Evolutionary conservation across 129 eudicot species (phyloP).

Genomic region (Flaveria bidentis): DNA sequence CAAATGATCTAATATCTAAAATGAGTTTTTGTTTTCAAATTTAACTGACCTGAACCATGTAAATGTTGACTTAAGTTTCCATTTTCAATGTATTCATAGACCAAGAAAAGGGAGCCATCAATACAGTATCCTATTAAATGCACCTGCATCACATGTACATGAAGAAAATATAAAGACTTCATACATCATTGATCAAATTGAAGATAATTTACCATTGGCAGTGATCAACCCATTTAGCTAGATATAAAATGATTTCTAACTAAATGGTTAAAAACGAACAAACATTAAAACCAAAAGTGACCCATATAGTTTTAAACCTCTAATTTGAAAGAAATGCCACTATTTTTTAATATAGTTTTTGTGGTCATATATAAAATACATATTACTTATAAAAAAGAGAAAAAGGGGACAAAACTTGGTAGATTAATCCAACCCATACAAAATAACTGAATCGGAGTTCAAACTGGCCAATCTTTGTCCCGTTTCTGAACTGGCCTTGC

Average conservation of each 20-base stretch:
- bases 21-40: constrained; percentile 13
- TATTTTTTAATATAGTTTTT: too few species aligned
- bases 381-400: too few species aligned
- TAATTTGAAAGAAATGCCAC: too few species aligned
- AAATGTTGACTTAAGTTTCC: constrained; percentile 91
- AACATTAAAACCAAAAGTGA: too few species aligned
- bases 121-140: constrained; percentile 92
- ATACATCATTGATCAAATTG: not conserved
- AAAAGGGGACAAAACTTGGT: too few species aligned
- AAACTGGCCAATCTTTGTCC: not conserved
- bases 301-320: too few species aligned
- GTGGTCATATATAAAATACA: too few species aligned
- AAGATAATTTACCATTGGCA: not conserved
- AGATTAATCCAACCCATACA: not conserved
- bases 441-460: not conserved
- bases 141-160: not conserved
- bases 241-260: not conserved
- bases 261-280: too few species aligned
- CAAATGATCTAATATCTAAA: not conserved
- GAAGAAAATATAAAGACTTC: not conserved
- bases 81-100: constrained; percentile 80
- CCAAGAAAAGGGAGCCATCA: constrained; percentile 81
- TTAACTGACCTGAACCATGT: constrained; percentile 62
- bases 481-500: not conserved
- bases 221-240: not conserved